Percentiles rank a stretch among this genome's conserved stretches.
phyloP scores from a whole-genome alignment of 2,329 filamentous ascomycete genomes.

The Arthrobotrys entomopaga region DNA sequence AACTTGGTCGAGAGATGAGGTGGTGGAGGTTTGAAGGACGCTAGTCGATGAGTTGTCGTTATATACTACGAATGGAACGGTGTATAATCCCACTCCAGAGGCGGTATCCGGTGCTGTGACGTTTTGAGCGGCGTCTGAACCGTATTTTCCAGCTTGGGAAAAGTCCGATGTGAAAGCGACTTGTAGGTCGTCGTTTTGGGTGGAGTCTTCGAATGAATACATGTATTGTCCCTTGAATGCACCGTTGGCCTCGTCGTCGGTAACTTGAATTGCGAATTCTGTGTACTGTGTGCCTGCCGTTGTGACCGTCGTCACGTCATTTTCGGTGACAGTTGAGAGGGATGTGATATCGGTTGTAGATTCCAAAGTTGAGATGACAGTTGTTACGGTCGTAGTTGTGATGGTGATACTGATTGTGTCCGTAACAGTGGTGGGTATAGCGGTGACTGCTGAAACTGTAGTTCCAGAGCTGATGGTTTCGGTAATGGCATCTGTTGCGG shows the following conservation, averaged over 20 bases:
- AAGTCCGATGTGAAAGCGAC: constrained; percentile 1
- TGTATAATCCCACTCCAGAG: not conserved
- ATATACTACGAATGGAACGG: too few species aligned
- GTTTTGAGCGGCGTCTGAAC: not conserved
- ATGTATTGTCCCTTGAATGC: not conserved
- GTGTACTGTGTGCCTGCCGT: not conserved
- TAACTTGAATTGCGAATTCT: not conserved
- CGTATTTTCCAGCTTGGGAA: not conserved
- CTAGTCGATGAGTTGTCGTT: too few species aligned
- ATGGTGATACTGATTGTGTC: too few species aligned
- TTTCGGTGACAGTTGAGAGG: not conserved
- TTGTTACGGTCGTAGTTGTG: too few species aligned
- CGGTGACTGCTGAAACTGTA: too few species aligned
- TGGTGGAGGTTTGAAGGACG: too few species aligned
- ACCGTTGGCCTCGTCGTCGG: not conserved
- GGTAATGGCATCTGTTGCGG: not conserved
- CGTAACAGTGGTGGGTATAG: too few species aligned
- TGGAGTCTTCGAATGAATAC: not conserved
- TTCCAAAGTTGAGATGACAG: too few species aligned
- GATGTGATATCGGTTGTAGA: not conserved
- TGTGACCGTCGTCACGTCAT: not conserved
- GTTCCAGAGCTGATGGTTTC: not conserved
- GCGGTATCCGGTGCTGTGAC: not conserved
- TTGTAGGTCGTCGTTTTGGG: not conserved
- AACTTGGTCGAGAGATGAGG: too few species aligned